Evolutionary conservation across 352 stramenopile genomes (phyloP).

Genomic region (Phytophthora rubi): DNA sequence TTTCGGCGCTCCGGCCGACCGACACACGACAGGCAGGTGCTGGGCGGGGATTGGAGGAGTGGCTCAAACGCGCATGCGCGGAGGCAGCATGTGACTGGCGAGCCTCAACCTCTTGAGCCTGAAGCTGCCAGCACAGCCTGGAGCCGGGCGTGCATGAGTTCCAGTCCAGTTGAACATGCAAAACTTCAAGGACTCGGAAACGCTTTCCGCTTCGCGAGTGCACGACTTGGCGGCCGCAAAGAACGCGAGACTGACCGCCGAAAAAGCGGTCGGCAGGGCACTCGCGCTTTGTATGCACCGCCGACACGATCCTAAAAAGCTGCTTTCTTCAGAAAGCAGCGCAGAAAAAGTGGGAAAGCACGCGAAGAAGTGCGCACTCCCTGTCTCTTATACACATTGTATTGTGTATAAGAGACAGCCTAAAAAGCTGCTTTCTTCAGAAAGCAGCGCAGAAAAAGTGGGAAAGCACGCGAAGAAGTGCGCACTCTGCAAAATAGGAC

Average conservation of each 20-base stretch:
- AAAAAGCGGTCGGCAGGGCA: slow-evolving; percentile 5
- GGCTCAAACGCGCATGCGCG: slow-evolving; percentile 27
- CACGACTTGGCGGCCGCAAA: slow-evolving; percentile 13
- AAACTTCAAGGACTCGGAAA: slow-evolving; percentile 30
- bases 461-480: slow-evolving; percentile 1
- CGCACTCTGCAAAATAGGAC: slow-evolving; percentile 14
- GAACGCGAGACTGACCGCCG: slow-evolving; percentile 16
- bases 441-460: neutral
- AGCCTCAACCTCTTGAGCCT: slow-evolving; percentile 4
- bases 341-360: neutral
- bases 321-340: slow-evolving; percentile 1
- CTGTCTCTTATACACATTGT: too few species aligned
- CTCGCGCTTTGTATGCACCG: slow-evolving; percentile 7
- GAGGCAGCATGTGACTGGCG: slow-evolving; percentile 28
- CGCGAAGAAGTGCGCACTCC: slow-evolving; percentile 9
- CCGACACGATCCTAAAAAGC: slow-evolving; percentile 11
- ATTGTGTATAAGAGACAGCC: too few species aligned
- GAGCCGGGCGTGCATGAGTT: slow-evolving; percentile 4
- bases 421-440: too few species aligned
- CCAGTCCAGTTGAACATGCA: slow-evolving; percentile 31
- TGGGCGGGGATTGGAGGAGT: slow-evolving; percentile 1
- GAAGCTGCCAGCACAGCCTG: neutral
- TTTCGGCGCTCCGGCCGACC: slow-evolving; percentile 8
- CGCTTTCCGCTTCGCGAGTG: slow-evolving; percentile 7
- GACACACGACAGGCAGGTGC: slow-evolving; percentile 19